Evolutionary conservation across 1,284 basidiomycete genomes (phyloP), one percentile per base, ranked within the genome.

Genomic region (Cronartium quercuum): DNA sequence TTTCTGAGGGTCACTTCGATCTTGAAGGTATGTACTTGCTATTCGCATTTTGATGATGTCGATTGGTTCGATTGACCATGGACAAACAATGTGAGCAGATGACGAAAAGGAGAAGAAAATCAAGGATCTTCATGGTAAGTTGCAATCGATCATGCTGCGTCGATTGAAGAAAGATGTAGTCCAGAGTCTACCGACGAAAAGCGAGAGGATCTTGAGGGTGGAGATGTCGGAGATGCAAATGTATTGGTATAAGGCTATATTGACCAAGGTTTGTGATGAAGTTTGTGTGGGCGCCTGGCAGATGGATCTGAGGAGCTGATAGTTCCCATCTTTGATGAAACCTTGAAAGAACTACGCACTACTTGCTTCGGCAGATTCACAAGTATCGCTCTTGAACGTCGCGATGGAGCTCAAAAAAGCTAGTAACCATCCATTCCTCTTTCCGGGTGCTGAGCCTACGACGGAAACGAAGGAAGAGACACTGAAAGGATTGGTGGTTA

Each of bases 201-300:
- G 93, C 81, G 96, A 98, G 84, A 90, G 93, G 65, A 98, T 98
- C 78, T 85, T 99, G 75, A 89, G 96, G 21, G 94, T 98, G 47
- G 96, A 98, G 84, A 96, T 98, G 95, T 92, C 90, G 79, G 88
- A 91, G 68, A 87, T 98, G 82, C 96, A 98, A 83, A 97, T 94
- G 24, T 92, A 94, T 82, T 97, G 95, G 83, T 99, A 99, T 86
- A 98, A 98, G 86, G 98, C 98, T 81, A 98, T 98, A 80, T 85
- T 98, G 78, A 96, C 95, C 37, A 94, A 91, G 87, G 91, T 90
- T 76, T 37, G 83, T 78, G 51, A 57, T 57, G 51, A 57, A 13
- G 13, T 21, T 24, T 0, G 21, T 15, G 9, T 24, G 10, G 12
- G 71, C 35, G 58, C 37, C 35, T 29, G 62, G 44, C 66, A 60